Evolutionary conservation across 164 flowering plant genomes (phyloP).

Genomic region (Piper longum): DNA sequence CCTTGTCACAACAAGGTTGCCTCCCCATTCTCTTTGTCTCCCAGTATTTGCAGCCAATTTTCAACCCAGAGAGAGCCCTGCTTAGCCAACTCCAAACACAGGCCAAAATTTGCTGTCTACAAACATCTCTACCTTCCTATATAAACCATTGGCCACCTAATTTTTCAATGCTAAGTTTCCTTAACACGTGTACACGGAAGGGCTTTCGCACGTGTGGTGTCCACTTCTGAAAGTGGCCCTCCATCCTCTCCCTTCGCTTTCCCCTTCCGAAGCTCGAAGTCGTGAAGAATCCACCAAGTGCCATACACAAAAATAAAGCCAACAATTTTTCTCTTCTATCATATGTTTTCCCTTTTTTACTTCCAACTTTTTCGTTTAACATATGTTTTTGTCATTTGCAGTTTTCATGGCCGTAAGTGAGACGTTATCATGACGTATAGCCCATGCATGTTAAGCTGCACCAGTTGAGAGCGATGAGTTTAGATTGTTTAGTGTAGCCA

Average conservation of each 20-base stretch:
- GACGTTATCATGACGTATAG: too few relatives aligned
- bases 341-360: not conserved
- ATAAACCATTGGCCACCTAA: slow-evolving; percentile 2
- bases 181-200: slow-evolving; percentile 2
- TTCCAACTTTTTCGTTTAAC: too few relatives aligned
- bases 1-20: slow-evolving; percentile 70
- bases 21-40: slow-evolving; percentile 36
- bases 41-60: not conserved
- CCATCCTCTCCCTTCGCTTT: slow-evolving; percentile 7
- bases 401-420: too few relatives aligned
- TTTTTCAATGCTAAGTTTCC: slow-evolving; percentile 7
- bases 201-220: slow-evolving; percentile 4
- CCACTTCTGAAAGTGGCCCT: slow-evolving; percentile 4
- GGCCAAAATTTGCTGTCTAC: not conserved
- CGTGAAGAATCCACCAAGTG: slow-evolving; percentile 5
- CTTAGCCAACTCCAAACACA: not conserved
- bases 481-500: too few relatives aligned
- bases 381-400: too few relatives aligned
- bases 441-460: too few relatives aligned
- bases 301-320: not conserved
- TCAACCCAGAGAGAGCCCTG: not conserved
- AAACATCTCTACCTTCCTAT: slow-evolving; percentile 3
- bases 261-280: not conserved
- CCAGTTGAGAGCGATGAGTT: too few relatives aligned
- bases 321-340: not conserved